Evolutionary conservation across 2,329 filamentous ascomycete genomes (phyloP), one percentile per base, ranked within the genome.

Genomic region (Blastomyces emzantsi): DNA sequence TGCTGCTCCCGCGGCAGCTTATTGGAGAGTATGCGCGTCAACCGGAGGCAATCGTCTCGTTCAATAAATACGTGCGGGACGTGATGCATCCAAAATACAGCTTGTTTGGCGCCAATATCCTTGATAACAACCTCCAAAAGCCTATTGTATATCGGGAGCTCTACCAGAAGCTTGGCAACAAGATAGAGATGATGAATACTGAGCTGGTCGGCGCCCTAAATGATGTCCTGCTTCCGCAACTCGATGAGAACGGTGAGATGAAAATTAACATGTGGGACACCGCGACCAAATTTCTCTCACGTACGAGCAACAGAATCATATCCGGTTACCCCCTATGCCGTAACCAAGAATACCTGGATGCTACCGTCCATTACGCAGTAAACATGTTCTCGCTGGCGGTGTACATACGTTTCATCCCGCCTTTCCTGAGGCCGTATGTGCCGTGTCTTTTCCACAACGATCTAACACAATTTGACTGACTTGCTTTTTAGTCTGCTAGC

Each of bases 301-400:
- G 43, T n/a, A 61, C 45, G 22, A 61, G 59, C 47, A 60, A 66
- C 60, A 59, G 66, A 49, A 64, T 67, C 47, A 66, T 68, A 45
- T 43, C 57, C 15, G 63, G 66, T 25, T 63, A 64, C 52, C 64
- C 64, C 19, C 58, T 68, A 0, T 67, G 66, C 45, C 62, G 64
- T 22, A 65, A 68, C 28, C 62, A 68, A 36, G 66, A 67, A 55
- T 68, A 65, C 57, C 54, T 65, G 15, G 66, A 68, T 62, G 66
- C 64, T 13, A 64, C 66, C n/a, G 64, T 63, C 15, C 60, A 67
- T 55, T 68, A 67, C 36, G 64, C 66, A 9, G 66, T 63, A 22
- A 66, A 56, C 47, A 63, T 68, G 59, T 68, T 68, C 57, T 61
- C 66, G 45, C 45, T 56, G 57, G 66, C 65, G 6, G 30, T 67